These are phyloP conservation scores for Zygotorulaspora danielsina DNA, from an alignment of 805 yeast species.

Conservation along the genomic window DNA sequence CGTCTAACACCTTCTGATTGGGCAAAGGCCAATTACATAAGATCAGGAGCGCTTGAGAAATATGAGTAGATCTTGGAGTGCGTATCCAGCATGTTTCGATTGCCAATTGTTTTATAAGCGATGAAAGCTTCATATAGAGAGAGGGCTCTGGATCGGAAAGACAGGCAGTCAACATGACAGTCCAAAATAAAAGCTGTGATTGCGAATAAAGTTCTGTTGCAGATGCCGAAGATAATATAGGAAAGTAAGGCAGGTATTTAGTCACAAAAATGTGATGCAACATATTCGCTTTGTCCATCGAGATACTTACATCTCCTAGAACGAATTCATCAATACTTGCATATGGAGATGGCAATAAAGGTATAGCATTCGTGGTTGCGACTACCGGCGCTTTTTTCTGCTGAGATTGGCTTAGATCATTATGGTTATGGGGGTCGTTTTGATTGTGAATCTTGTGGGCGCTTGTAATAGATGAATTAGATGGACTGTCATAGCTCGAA, in stretches of 20 bases:
- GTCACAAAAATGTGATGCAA: constrained; percentile 66
- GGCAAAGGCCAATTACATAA: constrained; percentile 90
- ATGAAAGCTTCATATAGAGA: constrained; percentile 67
- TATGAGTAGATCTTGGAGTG: constrained; percentile 91
- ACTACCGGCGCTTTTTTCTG: constrained; percentile 20
- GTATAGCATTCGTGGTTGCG: constrained; percentile 30
- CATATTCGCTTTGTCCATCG: constrained; percentile 62
- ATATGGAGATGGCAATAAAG: constrained; percentile 31
- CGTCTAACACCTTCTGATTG: constrained; percentile 86
- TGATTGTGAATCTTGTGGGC: background rate
- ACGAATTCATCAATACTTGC: constrained; percentile 55
- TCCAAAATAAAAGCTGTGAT: constrained; percentile 84
- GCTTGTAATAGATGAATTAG: constrained; percentile 1
- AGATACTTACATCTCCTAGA: constrained; percentile 69
- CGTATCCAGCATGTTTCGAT: constrained; percentile 90
- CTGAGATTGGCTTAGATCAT: background rate
- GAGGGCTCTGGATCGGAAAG: constrained; percentile 84
- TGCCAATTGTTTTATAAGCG: constrained; percentile 78
- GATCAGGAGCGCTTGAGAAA: constrained; percentile 83
- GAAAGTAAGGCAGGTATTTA: constrained; percentile 70
- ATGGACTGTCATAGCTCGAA: constrained; percentile 11
- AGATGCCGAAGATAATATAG: constrained; percentile 65
- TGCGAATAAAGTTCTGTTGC: constrained; percentile 78
- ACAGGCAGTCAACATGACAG: constrained; percentile 82
- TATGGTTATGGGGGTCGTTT: background rate